phyloP scores from a whole-genome alignment of 106 monocot genomes.

The Platanthera zijinensis region DNA sequence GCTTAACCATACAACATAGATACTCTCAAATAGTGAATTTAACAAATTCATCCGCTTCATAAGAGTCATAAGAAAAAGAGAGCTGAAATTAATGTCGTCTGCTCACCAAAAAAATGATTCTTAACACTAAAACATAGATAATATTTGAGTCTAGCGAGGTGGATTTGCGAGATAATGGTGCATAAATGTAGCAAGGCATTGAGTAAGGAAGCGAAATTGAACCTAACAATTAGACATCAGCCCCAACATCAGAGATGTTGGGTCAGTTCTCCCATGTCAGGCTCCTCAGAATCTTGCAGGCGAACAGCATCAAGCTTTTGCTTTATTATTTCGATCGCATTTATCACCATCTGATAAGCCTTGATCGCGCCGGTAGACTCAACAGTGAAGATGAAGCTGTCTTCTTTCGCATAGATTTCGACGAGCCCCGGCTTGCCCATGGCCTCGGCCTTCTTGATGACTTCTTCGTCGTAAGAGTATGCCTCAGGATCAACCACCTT shows the following conservation, averaged over 20 bases:
- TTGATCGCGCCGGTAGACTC: slow-evolving; percentile 87
- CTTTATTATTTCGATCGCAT: slow-evolving; percentile 63
- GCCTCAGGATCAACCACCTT: slow-evolving; percentile 77
- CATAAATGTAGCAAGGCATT: neutral
- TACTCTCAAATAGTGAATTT: too few relatives aligned
- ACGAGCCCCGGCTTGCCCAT: slow-evolving; percentile 75
- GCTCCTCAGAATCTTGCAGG: slow-evolving; percentile 50
- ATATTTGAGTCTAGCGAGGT: neutral
- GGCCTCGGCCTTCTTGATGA: slow-evolving; percentile 76
- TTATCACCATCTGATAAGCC: slow-evolving; percentile 70
- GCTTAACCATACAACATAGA: too few relatives aligned
- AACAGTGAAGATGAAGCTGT: slow-evolving; percentile 95
- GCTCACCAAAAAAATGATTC: too few relatives aligned
- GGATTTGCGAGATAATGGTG: neutral
- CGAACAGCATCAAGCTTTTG: slow-evolving; percentile 96
- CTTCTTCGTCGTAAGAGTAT: slow-evolving; percentile 92
- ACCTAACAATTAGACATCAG: neutral
- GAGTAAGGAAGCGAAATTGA: neutral
- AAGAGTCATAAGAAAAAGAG: too few relatives aligned
- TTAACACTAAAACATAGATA: too few relatives aligned
- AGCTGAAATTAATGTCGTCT: too few relatives aligned
- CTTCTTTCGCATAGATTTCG: slow-evolving; percentile 61
- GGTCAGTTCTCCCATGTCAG: slow-evolving; percentile 52
- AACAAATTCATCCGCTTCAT: too few relatives aligned
- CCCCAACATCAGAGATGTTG: slow-evolving; percentile 35